A percentile compares a stretch with the other conserved stretches of the same genome.
phyloP scores from a whole-genome alignment of 2,329 filamentous ascomycete genomes.

The Xylariaceae sp. region DNA sequence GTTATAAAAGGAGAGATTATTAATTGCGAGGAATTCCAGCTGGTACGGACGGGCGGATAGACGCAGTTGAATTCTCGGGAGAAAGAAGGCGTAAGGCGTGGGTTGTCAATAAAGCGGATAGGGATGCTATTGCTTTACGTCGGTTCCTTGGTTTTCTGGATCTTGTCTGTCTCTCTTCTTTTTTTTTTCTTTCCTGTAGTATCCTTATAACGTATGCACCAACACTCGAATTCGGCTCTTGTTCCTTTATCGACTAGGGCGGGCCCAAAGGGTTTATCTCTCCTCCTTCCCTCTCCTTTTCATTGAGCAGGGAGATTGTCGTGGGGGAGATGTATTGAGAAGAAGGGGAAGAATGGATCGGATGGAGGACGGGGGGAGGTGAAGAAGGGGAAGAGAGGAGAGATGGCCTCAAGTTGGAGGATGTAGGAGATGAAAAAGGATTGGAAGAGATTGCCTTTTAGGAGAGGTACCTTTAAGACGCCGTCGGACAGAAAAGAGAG shows the following conservation, averaged over 20 bases:
- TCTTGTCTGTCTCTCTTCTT: conserved; percentile 6
- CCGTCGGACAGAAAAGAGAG: conserved; percentile 14
- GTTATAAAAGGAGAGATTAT: conserved; percentile 18
- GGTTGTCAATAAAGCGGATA: conserved; percentile 27
- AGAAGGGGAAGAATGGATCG: conserved; percentile 51
- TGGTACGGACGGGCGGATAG: conserved; percentile 10
- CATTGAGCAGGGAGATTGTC: conserved; percentile 40
- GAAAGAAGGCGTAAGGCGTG: conserved; percentile 20
- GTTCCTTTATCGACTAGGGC: conserved; percentile 25
- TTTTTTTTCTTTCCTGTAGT: conserved; percentile 6
- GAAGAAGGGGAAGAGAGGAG: conserved; percentile 30
- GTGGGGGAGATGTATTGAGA: conserved; percentile 33
- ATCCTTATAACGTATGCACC: conserved; percentile 10
- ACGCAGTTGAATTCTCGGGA: conserved; percentile 20
- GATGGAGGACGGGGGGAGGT: conserved; percentile 34
- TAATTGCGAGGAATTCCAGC: conserved; percentile 32
- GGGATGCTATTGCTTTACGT: conserved; percentile 20
- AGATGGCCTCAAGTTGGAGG: conserved; percentile 46
- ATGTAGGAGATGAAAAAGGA: conserved; percentile 51
- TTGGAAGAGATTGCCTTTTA: conserved; percentile 45
- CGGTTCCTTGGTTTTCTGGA: conserved; percentile 15
- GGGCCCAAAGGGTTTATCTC: conserved; percentile 28
- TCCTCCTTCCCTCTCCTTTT: conserved; percentile 34
- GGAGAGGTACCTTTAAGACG: conserved; percentile 42
- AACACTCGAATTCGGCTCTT: conserved; percentile 24